A percentile compares a stretch with the other conserved stretches of the same genome.
phyloP scores from a whole-genome alignment of 1,284 basidiomycete genomes.

The Trametes versicolor region DNA sequence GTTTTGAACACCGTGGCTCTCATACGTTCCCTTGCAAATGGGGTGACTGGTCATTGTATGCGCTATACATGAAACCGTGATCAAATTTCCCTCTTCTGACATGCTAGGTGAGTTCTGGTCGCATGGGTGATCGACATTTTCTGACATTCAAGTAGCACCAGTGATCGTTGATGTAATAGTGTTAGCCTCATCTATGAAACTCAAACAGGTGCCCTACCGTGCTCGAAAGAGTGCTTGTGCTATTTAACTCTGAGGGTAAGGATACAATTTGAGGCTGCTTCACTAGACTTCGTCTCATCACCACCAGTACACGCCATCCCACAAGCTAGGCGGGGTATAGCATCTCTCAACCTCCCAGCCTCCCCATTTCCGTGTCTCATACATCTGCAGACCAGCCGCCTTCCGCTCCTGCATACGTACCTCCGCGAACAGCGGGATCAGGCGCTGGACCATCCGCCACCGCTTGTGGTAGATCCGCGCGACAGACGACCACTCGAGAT shows the following conservation, averaged over 20 bases:
- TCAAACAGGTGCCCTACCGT: too few species aligned
- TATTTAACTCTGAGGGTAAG: too few species aligned
- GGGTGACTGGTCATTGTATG: background rate
- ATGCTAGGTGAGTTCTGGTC: too few species aligned
- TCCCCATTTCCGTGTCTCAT: background rate
- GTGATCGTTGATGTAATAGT: too few species aligned
- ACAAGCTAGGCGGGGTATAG: background rate
- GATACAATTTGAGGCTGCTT: too few species aligned
- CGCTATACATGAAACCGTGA: background rate
- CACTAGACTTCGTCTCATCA: too few species aligned
- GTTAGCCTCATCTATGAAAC: too few species aligned
- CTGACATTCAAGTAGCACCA: too few species aligned
- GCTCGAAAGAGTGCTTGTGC: too few species aligned
- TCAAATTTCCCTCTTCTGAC: too few species aligned
- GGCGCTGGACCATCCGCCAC: background rate
- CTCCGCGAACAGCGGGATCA: background rate
- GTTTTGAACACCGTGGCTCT: slow-evolving; percentile 14
- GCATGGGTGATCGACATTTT: too few species aligned
- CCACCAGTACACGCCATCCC: background rate
- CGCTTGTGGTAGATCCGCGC: background rate
- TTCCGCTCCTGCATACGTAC: background rate
- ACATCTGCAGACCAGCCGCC: background rate
- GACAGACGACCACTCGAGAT: background rate
- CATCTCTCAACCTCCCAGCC: background rate
- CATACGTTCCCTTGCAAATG: background rate